Evolutionary conservation across 2,329 filamentous ascomycete genomes (phyloP), one percentile per base, ranked within the genome.

Genomic region (Lecanoromycetidae sp.): DNA sequence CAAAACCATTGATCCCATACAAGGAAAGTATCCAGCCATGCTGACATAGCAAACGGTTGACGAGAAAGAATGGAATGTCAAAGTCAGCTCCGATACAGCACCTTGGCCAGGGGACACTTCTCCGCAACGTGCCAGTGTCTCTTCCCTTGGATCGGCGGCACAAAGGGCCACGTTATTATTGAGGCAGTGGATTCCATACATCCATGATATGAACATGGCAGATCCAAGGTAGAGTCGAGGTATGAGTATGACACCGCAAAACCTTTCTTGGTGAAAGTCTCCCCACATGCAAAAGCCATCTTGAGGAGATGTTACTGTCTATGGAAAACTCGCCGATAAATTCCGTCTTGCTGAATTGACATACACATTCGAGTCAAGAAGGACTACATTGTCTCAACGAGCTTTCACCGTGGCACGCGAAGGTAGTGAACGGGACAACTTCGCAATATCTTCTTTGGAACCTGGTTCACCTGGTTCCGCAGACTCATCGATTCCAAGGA

Each of bases 71-170:
- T 45, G 40, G 32, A 49, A 50, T 29, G 26, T 53, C 2, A 35
- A 44, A 19, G 29, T 55, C 22, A 6, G 23, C 4, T 23, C 13
- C 3, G 39, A 50, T 12, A 29, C 19, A 12, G 30, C 40, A 12
- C 15, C 26, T 3, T 50, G 37, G 46, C 48, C 40, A 22, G 20
- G 25, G n/a, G 25, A 22, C 39, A 12, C 27, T 56, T 54, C 51
- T 56, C 19, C 55, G 54, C 20, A 55, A 44, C 51, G n/a, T 34
- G 46, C 46, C 9, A 49, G 49, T 27, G 46, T 52, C 12, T 49
- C 48, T 26, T 41, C 39, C 6, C 52, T 53, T 36, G 51, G 50
- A 17, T 54, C 33, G 52, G 50, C 10, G 52, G 50, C 4, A 40
- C 46, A 15, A 54, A 54, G 33, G 48, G 36, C 12, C 52, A 54